These are phyloP conservation scores for Vaccinium corymbosum DNA, from an alignment of 148 eudicot genomes.

Conservation along the genomic window DNA sequence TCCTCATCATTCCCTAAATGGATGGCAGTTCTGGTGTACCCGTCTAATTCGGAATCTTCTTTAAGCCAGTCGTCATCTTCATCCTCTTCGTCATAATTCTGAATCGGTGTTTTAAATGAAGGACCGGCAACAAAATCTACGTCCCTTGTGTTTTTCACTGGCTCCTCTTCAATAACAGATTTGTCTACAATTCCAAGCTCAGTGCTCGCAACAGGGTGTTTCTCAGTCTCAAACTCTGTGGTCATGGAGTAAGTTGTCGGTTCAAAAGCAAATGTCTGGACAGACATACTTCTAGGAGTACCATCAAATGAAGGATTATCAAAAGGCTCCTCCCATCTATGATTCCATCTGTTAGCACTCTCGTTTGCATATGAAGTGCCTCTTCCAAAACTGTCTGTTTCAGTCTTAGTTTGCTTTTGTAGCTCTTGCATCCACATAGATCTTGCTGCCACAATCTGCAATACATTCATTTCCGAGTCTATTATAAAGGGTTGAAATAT, in stretches of 20 bases:
- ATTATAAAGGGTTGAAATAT: neutral
- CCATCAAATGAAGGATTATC: constrained; percentile 28
- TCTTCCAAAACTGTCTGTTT: constrained; percentile 38
- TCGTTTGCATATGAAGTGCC: constrained; percentile 31
- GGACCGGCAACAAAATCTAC: constrained; percentile 28
- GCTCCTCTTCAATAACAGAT: constrained; percentile 48
- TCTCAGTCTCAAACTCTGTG: constrained; percentile 46
- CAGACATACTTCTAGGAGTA: constrained; percentile 31
- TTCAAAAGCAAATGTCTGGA: constrained; percentile 37
- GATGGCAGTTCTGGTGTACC: constrained; percentile 33
- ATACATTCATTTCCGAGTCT: neutral
- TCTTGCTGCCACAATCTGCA: constrained; percentile 66
- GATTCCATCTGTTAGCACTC: constrained; percentile 19
- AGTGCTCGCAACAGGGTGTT: constrained; percentile 29
- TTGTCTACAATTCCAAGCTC: constrained; percentile 53
- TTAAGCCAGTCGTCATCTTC: constrained; percentile 89
- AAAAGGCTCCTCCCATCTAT: constrained; percentile 39
- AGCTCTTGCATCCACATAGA: constrained; percentile 85
- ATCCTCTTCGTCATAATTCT: constrained; percentile 39
- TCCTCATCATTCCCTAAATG: constrained; percentile 58
- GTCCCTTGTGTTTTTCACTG: constrained; percentile 22
- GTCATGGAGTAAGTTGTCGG: constrained; percentile 33
- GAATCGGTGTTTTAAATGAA: constrained; percentile 25
- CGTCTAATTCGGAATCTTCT: constrained; percentile 51
- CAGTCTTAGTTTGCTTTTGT: constrained; percentile 61